Percentiles rank a stretch among this genome's conserved stretches.
Conservation (phyloP, 2,329 filamentous ascomycete genomes). For the Pestalotiopsis sp. region DNA sequence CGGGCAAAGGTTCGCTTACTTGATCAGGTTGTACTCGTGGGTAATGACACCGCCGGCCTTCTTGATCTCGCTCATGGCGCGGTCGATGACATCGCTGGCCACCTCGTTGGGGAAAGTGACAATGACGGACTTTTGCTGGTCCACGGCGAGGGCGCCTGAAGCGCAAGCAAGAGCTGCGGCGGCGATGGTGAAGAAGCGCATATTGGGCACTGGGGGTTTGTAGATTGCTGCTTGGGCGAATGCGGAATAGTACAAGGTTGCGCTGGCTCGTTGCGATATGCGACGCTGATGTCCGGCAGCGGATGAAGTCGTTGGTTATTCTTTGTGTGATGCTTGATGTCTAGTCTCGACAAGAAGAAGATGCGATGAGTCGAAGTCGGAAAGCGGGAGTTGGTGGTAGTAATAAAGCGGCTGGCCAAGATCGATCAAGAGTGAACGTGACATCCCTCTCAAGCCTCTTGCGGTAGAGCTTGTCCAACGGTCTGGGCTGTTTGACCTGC, state of each 20-base stretch:
- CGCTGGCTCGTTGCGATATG: background rate
- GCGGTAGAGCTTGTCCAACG: background rate
- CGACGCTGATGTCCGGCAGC: background rate
- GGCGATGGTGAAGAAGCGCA: conserved; percentile 64
- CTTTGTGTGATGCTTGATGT: background rate
- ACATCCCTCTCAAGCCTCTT: background rate
- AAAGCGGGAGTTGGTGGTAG: background rate
- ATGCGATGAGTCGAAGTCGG: background rate
- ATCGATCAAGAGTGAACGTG: background rate
- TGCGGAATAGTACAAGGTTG: background rate
- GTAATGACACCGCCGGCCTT: conserved; percentile 76
- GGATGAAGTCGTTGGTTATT: background rate
- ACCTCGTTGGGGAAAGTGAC: conserved; percentile 75
- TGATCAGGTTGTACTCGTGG: conserved; percentile 71
- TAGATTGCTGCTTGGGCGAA: background rate
- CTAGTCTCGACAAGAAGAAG: background rate
- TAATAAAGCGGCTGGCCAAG: background rate
- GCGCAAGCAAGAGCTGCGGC: conserved; percentile 59
- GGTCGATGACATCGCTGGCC: conserved; percentile 66
- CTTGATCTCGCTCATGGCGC: conserved; percentile 72
- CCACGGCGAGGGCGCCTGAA: conserved; percentile 63
- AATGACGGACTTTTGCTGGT: conserved; percentile 73
- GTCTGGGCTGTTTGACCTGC: conserved; percentile 10
- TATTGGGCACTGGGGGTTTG: conserved; percentile 24
- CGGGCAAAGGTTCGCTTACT: conserved; percentile 49